These are phyloP conservation scores for Haematococcus lacustris DNA, from an alignment of 139 green algal species.

Conservation along the genomic window DNA sequence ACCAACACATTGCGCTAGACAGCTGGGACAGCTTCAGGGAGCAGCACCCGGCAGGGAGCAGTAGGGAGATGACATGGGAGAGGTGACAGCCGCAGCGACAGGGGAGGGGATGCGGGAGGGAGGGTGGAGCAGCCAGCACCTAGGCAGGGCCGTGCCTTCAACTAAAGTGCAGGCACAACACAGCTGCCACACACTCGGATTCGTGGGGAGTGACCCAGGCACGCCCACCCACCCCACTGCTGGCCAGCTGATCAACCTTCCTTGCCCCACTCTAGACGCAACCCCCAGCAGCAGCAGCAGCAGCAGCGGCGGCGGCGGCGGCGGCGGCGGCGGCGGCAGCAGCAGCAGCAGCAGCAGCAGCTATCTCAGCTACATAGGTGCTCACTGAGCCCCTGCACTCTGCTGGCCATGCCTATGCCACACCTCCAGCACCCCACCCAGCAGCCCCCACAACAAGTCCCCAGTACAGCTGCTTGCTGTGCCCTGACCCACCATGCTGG, in stretches of 20 bases:
- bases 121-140: too few species aligned
- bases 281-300: too few species aligned
- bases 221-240: background rate
- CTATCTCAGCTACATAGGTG: background rate
- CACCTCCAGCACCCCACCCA: background rate
- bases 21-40: constrained; percentile 23
- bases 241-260: too few species aligned
- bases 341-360: too few species aligned
- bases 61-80: background rate
- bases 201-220: background rate
- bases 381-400: background rate
- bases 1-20: constrained; percentile 44
- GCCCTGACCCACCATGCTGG: too few species aligned
- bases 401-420: background rate
- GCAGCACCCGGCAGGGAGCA: background rate
- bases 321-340: too few species aligned
- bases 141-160: background rate
- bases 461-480: background rate
- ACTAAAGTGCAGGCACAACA: background rate
- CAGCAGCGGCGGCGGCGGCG: too few species aligned
- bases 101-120: background rate
- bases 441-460: background rate
- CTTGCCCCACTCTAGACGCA: background rate
- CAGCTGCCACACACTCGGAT: background rate
- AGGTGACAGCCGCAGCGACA: background rate